Base-by-base conservation (phyloP, 306 rosid species). In the Cucumis hystrix region DNA sequence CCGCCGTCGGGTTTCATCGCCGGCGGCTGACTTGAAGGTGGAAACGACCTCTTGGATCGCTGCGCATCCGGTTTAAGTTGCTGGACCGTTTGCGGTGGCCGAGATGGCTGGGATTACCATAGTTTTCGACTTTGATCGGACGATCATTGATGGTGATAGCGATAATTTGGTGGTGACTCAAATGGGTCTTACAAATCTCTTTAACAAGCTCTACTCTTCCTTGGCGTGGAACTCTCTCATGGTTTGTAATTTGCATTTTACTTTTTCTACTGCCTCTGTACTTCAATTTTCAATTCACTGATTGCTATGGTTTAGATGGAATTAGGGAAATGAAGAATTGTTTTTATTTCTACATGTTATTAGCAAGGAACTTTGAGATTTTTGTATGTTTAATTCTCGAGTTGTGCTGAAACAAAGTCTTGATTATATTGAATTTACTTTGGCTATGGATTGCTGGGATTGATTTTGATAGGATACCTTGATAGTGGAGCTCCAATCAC, bases 81-180 rank as follows among this genome's bases (percentile, higher is more conserved):
- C 62, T 51, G 41, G 51, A 37, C 28, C 61, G 33, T 25, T 75
- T 61, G 70, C 74, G 78, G 82, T 35, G 83, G 3, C 15, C 76
- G 33, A 14, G 75, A 89, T 87, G 91, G 83, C 83, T 37, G 86
- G 80, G 74, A 63, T 82, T 18, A 82, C 80, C 59, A 83, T 93
- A 75, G 55, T 89, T 52, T 89, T 91, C 74, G 96, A 91, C 86
- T 93, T 93, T 35, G 98, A 91, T 79, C 81, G 85, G 65, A 93
- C 97, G 63, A 83, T 93, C 21, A 89, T 93, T 75, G 90, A 93
- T 80, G 91, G 84, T 17, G 98, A 93, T 81, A 89, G 97, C n/a
- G 98, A 93, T 77, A 61, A 83, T 14, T 88, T 93, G 93, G 88
- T 93, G 23, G 83, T 93, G 40, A 63, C 74, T 1, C 67, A 89